Conservation (phyloP, 2,329 filamentous ascomycete species). For the Hypoxylon sp. region DNA sequence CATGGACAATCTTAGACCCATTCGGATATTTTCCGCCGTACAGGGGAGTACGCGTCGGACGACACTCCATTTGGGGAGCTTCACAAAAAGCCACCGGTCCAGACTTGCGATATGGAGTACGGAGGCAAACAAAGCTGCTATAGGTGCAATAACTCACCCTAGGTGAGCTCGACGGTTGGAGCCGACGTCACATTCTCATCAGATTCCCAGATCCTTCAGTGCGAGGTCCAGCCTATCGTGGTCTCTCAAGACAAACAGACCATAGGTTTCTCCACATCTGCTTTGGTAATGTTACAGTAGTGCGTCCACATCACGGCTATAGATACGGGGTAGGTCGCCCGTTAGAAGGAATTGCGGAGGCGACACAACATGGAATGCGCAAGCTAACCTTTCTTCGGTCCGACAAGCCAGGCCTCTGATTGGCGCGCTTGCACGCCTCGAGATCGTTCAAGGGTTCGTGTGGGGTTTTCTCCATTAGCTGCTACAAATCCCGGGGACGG, state of each 20-base stretch:
- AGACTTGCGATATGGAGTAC: constrained; percentile 20
- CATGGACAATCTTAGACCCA: constrained; percentile 39
- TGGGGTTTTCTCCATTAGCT: constrained; percentile 23
- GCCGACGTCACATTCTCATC: constrained; percentile 37
- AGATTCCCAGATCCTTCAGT: constrained; percentile 35
- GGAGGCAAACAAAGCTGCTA: constrained; percentile 33
- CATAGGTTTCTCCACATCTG: constrained; percentile 30
- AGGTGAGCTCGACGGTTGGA: constrained; percentile 34
- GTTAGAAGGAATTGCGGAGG: constrained; percentile 36
- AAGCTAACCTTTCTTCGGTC: constrained; percentile 37
- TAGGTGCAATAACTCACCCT: constrained; percentile 44
- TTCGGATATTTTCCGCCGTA: constrained; percentile 37
- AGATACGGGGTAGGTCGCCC: constrained; percentile 35
- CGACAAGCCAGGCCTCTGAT: constrained; percentile 28
- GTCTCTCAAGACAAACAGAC: constrained; percentile 15
- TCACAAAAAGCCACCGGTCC: constrained; percentile 20
- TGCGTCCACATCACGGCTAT: constrained; percentile 27
- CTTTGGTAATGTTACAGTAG: constrained; percentile 30
- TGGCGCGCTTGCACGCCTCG: constrained; percentile 36
- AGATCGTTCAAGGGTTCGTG: constrained; percentile 33
- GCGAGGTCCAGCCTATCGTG: constrained; percentile 29
- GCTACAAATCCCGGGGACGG: constrained; percentile 29
- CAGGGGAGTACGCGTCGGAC: constrained; percentile 32
- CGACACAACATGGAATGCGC: constrained; percentile 14
- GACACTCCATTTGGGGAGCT: constrained; percentile 37